Evolutionary conservation across 371 early-diverging fungal genomes (phyloP).

Genomic region (Actinomucor elegans): DNA sequence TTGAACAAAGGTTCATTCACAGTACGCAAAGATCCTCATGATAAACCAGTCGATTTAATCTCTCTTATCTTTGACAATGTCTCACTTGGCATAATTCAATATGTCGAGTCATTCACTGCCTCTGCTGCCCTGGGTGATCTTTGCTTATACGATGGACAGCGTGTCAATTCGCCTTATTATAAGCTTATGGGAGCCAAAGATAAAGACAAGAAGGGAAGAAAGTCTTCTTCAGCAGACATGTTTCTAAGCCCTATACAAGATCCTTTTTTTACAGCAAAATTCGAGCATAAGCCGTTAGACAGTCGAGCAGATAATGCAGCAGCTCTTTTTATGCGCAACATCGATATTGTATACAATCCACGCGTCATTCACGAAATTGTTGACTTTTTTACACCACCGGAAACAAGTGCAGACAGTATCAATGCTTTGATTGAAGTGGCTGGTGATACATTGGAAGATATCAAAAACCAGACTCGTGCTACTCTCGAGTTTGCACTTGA

Average conservation of each 20-base stretch:
- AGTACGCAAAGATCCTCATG: conserved; percentile 69
- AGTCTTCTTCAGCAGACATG: conserved; percentile 22
- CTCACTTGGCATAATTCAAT: conserved; percentile 51
- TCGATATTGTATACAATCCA: conserved; percentile 91
- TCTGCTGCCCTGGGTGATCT: conserved; percentile 78
- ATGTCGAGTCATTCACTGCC: conserved; percentile 70
- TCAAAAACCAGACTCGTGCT: conserved; percentile 88
- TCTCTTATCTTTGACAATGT: conserved; percentile 72
- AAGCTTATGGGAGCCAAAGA: conserved; percentile 83
- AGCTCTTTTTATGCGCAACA: conserved; percentile 81
- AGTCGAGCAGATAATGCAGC: conserved; percentile 86
- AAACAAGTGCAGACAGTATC: conserved; percentile 74
- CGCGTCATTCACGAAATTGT: conserved; percentile 70
- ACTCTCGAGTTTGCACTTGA: conserved; percentile 87
- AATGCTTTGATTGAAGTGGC: conserved; percentile 79
- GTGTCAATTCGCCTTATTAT: conserved; percentile 74
- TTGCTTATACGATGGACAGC: conserved; percentile 79
- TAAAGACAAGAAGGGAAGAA: conserved; percentile 29
- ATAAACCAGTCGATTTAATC: conserved; percentile 54
- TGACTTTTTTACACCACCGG: conserved; percentile 86
- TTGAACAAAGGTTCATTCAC: conserved; percentile 88
- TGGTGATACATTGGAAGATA: conserved; percentile 85
- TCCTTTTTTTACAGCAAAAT: conserved; percentile 83
- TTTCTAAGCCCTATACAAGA: conserved; percentile 28
- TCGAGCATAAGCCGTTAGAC: conserved; percentile 88